Percentiles rank a stretch among this genome's conserved stretches.
These are phyloP conservation scores for Borovskyia barvae DNA, from an alignment of 208 protist species.

Conservation along the genomic window DNA sequence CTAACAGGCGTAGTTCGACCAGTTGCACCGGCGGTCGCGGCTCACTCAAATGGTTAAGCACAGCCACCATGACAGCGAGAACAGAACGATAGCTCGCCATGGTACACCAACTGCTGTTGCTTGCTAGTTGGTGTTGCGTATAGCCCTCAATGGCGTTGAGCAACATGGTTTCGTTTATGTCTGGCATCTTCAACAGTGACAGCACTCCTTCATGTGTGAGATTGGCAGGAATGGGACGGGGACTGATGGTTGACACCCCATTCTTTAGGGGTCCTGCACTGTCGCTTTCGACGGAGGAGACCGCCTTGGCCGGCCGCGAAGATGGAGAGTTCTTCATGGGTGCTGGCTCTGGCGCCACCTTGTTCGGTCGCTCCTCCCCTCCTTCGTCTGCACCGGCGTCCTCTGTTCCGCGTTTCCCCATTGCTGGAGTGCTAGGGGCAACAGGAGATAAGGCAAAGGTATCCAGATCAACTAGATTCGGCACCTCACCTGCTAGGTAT, in stretches of 20 bases:
- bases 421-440: constrained; percentile 3
- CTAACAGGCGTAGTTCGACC: constrained; percentile 65
- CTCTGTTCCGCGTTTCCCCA: constrained; percentile 27
- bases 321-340: constrained; percentile 28
- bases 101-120: constrained; percentile 33
- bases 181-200: constrained; percentile 65
- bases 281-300: background rate
- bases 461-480: constrained; percentile 31
- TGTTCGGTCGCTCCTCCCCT: constrained; percentile 27
- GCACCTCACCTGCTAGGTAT: constrained; percentile 59
- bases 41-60: constrained; percentile 63
- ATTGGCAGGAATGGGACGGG: constrained; percentile 4
- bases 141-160: constrained; percentile 72
- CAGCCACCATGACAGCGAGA: constrained; percentile 43
- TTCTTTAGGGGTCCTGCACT: constrained; percentile 4
- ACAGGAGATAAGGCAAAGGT: constrained; percentile 6
- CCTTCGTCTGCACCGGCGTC: constrained; percentile 24
- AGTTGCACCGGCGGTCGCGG: constrained; percentile 78
- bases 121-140: constrained; percentile 52
- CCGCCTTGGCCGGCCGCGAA: constrained; percentile 14
- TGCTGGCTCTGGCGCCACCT: constrained; percentile 35
- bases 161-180: constrained; percentile 76
- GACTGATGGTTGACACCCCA: constrained; percentile 2
- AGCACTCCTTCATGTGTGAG: constrained; percentile 52
- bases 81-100: constrained; percentile 35